Conservation (phyloP, 805 yeast species). For the Debaryomyces maramus region DNA sequence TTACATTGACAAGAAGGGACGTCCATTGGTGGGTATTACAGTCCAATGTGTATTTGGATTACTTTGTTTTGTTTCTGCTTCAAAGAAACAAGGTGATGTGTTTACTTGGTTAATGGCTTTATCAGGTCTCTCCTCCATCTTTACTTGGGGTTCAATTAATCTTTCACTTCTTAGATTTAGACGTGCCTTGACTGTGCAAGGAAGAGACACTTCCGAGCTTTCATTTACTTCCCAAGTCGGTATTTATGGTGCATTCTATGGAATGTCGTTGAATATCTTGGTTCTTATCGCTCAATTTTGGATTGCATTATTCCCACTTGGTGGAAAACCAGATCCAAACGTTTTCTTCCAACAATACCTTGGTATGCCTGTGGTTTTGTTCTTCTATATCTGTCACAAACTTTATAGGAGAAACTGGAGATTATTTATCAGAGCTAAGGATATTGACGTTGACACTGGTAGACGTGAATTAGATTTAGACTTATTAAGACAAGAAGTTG, state of each 20-base stretch:
- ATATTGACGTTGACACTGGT: slow-evolving; percentile 39
- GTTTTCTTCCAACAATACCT: slow-evolving; percentile 67
- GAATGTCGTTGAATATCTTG: slow-evolving; percentile 54
- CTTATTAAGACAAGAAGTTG: slow-evolving; percentile 39
- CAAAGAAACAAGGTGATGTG: slow-evolving; percentile 35
- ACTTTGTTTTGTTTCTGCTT: slow-evolving; percentile 47
- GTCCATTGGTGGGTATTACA: slow-evolving; percentile 48
- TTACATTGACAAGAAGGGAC: slow-evolving; percentile 50
- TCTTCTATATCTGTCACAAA: slow-evolving; percentile 59
- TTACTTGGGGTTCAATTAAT: slow-evolving; percentile 52
- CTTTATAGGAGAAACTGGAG: slow-evolving; percentile 43
- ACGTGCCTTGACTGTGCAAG: slow-evolving; percentile 62
- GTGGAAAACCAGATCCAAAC: slow-evolving; percentile 50
- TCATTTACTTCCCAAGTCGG: slow-evolving; percentile 70
- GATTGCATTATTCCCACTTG: slow-evolving; percentile 74
- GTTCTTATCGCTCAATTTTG: slow-evolving; percentile 79
- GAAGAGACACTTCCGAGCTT: slow-evolving; percentile 67
- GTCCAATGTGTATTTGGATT: slow-evolving; percentile 43
- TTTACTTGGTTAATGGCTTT: slow-evolving; percentile 52
- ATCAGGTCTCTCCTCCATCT: slow-evolving; percentile 48
- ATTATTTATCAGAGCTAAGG: slow-evolving; percentile 29
- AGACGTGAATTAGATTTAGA: slow-evolving; percentile 41
- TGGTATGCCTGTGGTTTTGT: slow-evolving; percentile 61
- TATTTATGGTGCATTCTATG: slow-evolving; percentile 63
- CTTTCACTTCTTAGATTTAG: slow-evolving; percentile 49